Evolutionary conservation across 2,329 filamentous ascomycete genomes (phyloP).

Genomic region (Penicillium decumbens): DNA sequence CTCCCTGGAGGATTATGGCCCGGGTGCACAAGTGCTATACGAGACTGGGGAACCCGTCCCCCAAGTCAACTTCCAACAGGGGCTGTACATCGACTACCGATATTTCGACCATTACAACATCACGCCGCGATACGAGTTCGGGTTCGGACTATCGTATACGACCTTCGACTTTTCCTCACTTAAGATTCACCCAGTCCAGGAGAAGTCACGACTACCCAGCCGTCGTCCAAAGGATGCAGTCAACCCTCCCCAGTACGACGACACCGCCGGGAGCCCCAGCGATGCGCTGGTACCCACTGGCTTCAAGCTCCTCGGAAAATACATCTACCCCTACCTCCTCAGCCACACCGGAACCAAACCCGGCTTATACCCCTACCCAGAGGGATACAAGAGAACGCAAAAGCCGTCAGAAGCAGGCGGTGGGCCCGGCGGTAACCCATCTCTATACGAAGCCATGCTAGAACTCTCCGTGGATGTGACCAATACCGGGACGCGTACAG

Average conservation of each 20-base stretch:
- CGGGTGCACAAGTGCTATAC: conserved; percentile 64
- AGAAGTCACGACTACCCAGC: conserved; percentile 48
- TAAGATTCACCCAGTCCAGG: conserved; percentile 45
- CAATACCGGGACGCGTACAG: conserved; percentile 47
- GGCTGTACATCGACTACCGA: conserved; percentile 83
- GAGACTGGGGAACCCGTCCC: conserved; percentile 65
- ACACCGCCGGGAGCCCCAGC: conserved; percentile 51
- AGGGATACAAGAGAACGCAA: conserved; percentile 51
- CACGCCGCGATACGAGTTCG: conserved; percentile 76
- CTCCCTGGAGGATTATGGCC: conserved; percentile 69
- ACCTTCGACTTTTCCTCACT: conserved; percentile 60
- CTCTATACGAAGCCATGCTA: conserved; percentile 49
- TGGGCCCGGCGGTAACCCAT: conserved; percentile 50
- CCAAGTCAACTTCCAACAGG: conserved; percentile 78
- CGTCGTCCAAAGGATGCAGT: conserved; percentile 40
- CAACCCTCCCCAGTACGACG: conserved; percentile 53
- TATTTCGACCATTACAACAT: conserved; percentile 76
- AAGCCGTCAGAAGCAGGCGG: conserved; percentile 62
- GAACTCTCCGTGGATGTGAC: conserved; percentile 45
- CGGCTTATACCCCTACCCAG: conserved; percentile 49
- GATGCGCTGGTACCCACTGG: conserved; percentile 57
- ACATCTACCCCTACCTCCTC: conserved; percentile 67
- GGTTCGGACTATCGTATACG: conserved; percentile 79
- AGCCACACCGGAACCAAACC: conserved; percentile 47
- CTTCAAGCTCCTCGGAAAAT: conserved; percentile 61